These are phyloP conservation scores for Cucurbitaria berberidis DNA, from an alignment of 2,329 filamentous ascomycete species.

Conservation along the genomic window DNA sequence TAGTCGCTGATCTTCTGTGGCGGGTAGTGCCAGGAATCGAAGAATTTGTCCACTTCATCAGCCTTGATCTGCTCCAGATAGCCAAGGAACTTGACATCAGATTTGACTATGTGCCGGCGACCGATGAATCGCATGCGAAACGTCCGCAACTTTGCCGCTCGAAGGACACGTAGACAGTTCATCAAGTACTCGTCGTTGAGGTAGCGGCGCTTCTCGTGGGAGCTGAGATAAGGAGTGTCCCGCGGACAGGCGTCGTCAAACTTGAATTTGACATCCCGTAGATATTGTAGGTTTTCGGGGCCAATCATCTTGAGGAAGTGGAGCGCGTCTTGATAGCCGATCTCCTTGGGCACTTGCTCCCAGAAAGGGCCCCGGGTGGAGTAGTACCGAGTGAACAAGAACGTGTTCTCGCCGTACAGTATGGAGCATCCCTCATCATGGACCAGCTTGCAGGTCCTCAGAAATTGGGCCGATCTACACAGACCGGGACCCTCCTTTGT, in stretches of 20 bases:
- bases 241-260: slow-evolving; percentile 55
- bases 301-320: slow-evolving; percentile 57
- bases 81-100: slow-evolving; percentile 53
- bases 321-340: slow-evolving; percentile 55
- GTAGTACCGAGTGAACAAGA: slow-evolving; percentile 51
- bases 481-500: slow-evolving; percentile 36
- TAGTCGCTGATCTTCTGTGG: slow-evolving; percentile 42
- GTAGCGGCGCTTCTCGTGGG: slow-evolving; percentile 55
- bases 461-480: slow-evolving; percentile 51
- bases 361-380: slow-evolving; percentile 51
- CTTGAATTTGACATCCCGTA: slow-evolving; percentile 54
- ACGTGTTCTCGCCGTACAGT: slow-evolving; percentile 59
- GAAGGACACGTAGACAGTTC: slow-evolving; percentile 53
- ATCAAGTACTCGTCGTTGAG: slow-evolving; percentile 56
- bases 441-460: slow-evolving; percentile 55
- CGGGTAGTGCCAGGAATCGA: slow-evolving; percentile 20
- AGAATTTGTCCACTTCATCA: slow-evolving; percentile 46
- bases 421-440: slow-evolving; percentile 55
- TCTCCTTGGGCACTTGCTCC: slow-evolving; percentile 51
- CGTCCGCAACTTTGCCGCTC: slow-evolving; percentile 51
- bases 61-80: slow-evolving; percentile 54
- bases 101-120: slow-evolving; percentile 40
- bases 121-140: slow-evolving; percentile 53
- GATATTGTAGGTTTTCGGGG: slow-evolving; percentile 52
- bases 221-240: slow-evolving; percentile 47